phyloP scores from a whole-genome alignment of 768 basidiomycete species.

The Termitomyces sp. region DNA sequence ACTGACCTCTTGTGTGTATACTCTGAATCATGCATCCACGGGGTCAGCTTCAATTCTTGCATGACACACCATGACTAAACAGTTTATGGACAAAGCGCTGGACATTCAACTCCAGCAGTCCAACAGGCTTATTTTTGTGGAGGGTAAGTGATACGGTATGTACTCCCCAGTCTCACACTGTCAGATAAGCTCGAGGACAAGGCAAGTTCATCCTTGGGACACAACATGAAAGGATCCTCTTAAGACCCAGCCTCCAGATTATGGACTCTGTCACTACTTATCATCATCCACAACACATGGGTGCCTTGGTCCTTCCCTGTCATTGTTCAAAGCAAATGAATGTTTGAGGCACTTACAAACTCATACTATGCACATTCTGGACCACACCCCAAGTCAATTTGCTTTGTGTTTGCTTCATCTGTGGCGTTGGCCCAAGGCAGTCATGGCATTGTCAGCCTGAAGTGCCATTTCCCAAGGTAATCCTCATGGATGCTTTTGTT shows the following conservation, averaged over 20 bases:
- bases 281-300: conserved; percentile 42
- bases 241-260: conserved; percentile 19
- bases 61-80: conserved; percentile 10
- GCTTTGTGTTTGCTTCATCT: conserved; percentile 21
- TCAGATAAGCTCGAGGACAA: conserved; percentile 13
- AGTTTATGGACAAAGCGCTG: conserved; percentile 24
- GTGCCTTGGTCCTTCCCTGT: conserved; percentile 36
- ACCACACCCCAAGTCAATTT: conserved; percentile 19
- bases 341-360: conserved; percentile 40
- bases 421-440: not conserved
- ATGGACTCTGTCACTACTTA: conserved; percentile 24
- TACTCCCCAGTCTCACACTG: conserved; percentile 26
- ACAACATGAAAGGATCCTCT: too few relatives aligned
- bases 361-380: conserved; percentile 36
- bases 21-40: conserved; percentile 14
- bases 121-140: conserved; percentile 29
- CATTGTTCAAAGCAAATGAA: conserved; percentile 50
- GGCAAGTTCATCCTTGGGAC: conserved; percentile 8
- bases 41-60: conserved; percentile 8
- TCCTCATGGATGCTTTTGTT: conserved; percentile 24
- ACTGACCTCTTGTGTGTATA: not conserved
- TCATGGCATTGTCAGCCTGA: not conserved
- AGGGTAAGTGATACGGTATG: conserved; percentile 26
- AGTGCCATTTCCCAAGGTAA: not conserved
- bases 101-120: conserved; percentile 21